A percentile compares a stretch with the other conserved stretches of the same genome.
phyloP scores from a whole-genome alignment of 2,329 filamentous ascomycete species.

The Sarocladium kiliense region DNA sequence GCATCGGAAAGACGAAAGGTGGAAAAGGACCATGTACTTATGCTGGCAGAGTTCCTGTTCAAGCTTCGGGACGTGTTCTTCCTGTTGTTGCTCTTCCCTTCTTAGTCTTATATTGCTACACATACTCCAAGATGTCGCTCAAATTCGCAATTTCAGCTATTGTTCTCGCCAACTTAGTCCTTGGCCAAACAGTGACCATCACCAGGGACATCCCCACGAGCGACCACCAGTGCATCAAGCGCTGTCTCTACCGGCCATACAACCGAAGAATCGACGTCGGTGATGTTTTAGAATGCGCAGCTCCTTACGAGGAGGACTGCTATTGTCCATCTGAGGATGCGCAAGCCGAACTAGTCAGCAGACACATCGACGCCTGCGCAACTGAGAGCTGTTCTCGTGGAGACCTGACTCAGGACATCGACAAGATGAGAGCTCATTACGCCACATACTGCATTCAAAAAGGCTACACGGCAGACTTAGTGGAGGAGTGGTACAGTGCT shows the following conservation, averaged over 20 bases:
- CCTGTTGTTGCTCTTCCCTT: no score
- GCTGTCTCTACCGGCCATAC: slow-evolving; percentile 9
- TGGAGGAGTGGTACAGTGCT: slow-evolving; percentile 9
- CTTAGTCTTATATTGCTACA: no score
- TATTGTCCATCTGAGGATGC: slow-evolving; percentile 3
- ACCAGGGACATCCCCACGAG: slow-evolving; percentile 4
- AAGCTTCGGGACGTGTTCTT: no score
- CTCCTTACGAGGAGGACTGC: slow-evolving; percentile 10
- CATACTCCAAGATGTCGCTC: background rate
- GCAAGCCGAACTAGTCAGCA: slow-evolving; percentile 3
- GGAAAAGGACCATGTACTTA: no score
- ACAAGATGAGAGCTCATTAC: slow-evolving; percentile 8
- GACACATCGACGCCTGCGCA: slow-evolving; percentile 9
- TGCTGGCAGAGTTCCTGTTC: no score
- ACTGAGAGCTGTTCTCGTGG: slow-evolving; percentile 1
- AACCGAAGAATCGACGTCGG: slow-evolving; percentile 5
- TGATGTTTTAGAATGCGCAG: slow-evolving; percentile 8
- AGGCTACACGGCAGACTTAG: slow-evolving; percentile 2
- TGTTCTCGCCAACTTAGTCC: background rate
- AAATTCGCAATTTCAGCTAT: background rate
- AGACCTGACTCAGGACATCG: slow-evolving; percentile 8
- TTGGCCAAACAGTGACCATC: slow-evolving; percentile 8
- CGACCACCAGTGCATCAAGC: slow-evolving; percentile 4
- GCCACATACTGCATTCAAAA: slow-evolving; percentile 8
- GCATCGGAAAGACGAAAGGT: background rate